Base-by-base conservation (phyloP, 805 yeast species). In the Grigorovia jiainica region DNA sequence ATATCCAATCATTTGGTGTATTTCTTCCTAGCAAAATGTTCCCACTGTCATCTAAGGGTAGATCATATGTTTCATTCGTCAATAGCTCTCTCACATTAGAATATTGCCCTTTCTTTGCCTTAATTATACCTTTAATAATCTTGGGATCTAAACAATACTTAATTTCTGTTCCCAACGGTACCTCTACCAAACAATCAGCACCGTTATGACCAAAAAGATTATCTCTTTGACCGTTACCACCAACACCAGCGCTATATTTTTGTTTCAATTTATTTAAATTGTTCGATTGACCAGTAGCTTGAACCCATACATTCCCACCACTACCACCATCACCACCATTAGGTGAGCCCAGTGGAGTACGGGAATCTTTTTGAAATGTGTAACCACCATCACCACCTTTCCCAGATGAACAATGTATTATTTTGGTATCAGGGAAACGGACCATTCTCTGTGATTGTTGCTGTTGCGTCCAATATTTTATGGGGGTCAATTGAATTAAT, bases 281-380 rank as follows among this genome's bases (percentile, higher is more conserved):
- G 30, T 78, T 74, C 34, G 84, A 52, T 18, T 83, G 84, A 39
- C 76, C 76, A 1, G 80, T 78, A 3, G 95, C 95, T 56, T 81
- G 85, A 2, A 92, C 76, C 57, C 82, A 90, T 2, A 92, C 73
- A 41, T 80, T 72, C 2, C 98, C 98, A 18, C 98, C 98, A 46
- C 71, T 66, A 4, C 97, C 98, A 24, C 98, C 98, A 64, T 92
- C 97, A 8, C 98, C 98, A n/a, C 98, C 98, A 61, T 89, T 95
- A 0, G 98, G 95, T 0, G 98, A 97, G 0, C 98, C 98, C 16
- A 73, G 71, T 0, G 95, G 71, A 34, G 85, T 65, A 33, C 87
- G 85, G 3, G 95, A 84, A 50, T 87, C 97, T 49, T 96, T 69
- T 45, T 80, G 73, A 61, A 92, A 92, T 0, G 97, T 82, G 0